Conservation (phyloP, 805 yeast species). For the Yarrowia bubula region DNA sequence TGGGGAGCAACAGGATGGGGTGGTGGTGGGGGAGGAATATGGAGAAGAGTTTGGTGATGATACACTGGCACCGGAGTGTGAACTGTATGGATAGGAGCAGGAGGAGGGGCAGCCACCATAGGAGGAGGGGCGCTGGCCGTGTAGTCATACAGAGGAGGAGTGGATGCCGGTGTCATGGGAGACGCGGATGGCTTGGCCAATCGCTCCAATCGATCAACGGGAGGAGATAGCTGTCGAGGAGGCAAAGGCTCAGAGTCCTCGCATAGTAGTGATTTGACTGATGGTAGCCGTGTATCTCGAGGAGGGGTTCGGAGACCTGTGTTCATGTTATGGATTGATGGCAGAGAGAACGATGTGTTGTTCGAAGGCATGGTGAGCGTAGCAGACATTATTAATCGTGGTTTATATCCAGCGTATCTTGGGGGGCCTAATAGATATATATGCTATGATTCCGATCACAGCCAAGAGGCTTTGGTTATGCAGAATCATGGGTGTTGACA, state of each 20-base stretch:
- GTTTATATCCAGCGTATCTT: neutral
- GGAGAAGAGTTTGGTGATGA: constrained; percentile 3
- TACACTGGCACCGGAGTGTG: neutral
- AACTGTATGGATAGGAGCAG: neutral
- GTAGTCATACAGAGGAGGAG: constrained; percentile 16
- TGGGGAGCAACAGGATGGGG: neutral
- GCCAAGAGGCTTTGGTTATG: constrained; percentile 17
- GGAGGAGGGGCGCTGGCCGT: neutral
- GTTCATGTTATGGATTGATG: constrained; percentile 22
- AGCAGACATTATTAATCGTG: constrained; percentile 10
- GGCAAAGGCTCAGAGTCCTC: constrained; percentile 21
- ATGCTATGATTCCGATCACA: constrained; percentile 1
- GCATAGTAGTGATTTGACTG: constrained; percentile 10
- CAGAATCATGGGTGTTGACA: constrained; percentile 3
- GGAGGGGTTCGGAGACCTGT: constrained; percentile 15
- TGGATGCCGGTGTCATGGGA: constrained; percentile 18
- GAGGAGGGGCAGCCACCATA: neutral
- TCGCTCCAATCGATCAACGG: neutral
- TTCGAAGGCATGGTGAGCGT: constrained; percentile 1
- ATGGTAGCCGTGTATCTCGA: constrained; percentile 17
- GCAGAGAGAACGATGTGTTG: constrained; percentile 9
- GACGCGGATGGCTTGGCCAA: neutral
- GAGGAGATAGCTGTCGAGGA: constrained; percentile 16
- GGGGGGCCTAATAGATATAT: neutral
- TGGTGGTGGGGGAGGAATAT: constrained; percentile 6